Evolutionary conservation across 2,329 filamentous ascomycete species (phyloP).

Genomic region (Paraphaeosphaeria sporulosa): DNA sequence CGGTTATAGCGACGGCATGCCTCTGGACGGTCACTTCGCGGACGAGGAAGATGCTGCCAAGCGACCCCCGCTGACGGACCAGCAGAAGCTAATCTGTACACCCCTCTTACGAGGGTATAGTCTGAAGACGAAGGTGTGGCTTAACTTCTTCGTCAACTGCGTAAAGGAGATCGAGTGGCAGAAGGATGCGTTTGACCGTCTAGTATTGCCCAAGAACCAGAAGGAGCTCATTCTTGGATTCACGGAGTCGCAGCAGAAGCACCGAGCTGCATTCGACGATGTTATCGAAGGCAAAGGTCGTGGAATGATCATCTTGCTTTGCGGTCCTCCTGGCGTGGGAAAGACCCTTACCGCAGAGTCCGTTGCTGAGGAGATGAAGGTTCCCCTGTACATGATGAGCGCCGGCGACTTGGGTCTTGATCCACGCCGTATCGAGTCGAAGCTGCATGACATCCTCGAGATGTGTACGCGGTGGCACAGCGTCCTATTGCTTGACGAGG

Average conservation of each 20-base stretch:
- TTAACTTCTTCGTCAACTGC: conserved; percentile 40
- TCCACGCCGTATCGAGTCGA: conserved; percentile 52
- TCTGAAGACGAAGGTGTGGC: conserved; percentile 37
- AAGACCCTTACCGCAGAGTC: conserved; percentile 56
- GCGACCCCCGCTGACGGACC: conserved; percentile 28
- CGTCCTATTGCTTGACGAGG: conserved; percentile 60
- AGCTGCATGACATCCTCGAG: conserved; percentile 56
- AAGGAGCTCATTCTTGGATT: conserved; percentile 45
- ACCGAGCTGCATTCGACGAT: conserved; percentile 34
- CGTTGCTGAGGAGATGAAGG: conserved; percentile 58
- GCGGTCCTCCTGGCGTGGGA: conserved; percentile 61
- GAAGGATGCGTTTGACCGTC: conserved; percentile 35
- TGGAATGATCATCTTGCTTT: conserved; percentile 61
- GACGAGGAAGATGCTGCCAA: conserved; percentile 30
- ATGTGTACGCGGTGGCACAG: conserved; percentile 60
- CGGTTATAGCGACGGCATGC: conserved; percentile 26
- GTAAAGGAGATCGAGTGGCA: conserved; percentile 43
- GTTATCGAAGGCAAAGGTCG: conserved; percentile 58
- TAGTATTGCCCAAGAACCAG: conserved; percentile 39
- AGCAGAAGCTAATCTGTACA: conserved; percentile 37
- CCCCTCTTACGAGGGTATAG: conserved; percentile 41
- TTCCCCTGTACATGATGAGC: conserved; percentile 59
- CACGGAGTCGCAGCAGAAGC: conserved; percentile 37
- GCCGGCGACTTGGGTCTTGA: conserved; percentile 59
- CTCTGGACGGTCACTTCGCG: conserved; percentile 45